Base-by-base conservation (phyloP, 164 flowering plant genomes). In the Echeveria elegans region DNA sequence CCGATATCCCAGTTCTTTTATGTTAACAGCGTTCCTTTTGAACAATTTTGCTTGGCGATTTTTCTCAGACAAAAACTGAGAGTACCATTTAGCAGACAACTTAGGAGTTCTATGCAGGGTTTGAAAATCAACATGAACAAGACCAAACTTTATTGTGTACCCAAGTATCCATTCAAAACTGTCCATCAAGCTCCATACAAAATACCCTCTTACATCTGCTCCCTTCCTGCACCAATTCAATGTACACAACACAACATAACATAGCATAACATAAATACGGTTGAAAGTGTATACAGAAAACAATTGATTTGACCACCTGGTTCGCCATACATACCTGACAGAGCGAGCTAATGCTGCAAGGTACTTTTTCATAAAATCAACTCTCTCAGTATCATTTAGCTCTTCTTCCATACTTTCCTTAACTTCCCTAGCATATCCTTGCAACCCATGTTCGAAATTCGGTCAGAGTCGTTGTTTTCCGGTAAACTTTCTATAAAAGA, bases 161-260 rank as follows among this genome's bases (percentile, higher is more conserved):
- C 89, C 92, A 19, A 5, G 21, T 0, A 47, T 2, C 92, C 89
- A 85, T 69, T 85, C 87, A 16, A 82, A 85, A 66, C 78, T 78
- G 65, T 85, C 89, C 74, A 87, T 72, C 70, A 87, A 72, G 16
- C 77, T 73, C 92, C 92, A 87, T 12, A 75, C 53, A 30, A 85
- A 85, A 66, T 86, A 86, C 30, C 88, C 86, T 4, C 82, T 76
- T 1, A 87, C 92, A 71, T 85, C 74, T 16, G 40, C 64, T 61
- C 64, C 64, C 4, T 61, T 36, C 21, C 64, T 61, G 23, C 36
- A 0, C 2, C 8, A 50, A 34, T 3, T 34, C n/a, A n/a, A n/a
- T n/a, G n/a, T n/a, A n/a, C n/a, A n/a, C n/a, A n/a, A n/a, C n/a
- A n/a, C n/a, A n/a, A n/a, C n/a, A n/a, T n/a, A n/a, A n/a, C n/a